Percentiles rank a stretch among this genome's conserved stretches.
Conservation (phyloP, 352 stramenopile genomes). For the Phytopythium cucurbitacearum region DNA sequence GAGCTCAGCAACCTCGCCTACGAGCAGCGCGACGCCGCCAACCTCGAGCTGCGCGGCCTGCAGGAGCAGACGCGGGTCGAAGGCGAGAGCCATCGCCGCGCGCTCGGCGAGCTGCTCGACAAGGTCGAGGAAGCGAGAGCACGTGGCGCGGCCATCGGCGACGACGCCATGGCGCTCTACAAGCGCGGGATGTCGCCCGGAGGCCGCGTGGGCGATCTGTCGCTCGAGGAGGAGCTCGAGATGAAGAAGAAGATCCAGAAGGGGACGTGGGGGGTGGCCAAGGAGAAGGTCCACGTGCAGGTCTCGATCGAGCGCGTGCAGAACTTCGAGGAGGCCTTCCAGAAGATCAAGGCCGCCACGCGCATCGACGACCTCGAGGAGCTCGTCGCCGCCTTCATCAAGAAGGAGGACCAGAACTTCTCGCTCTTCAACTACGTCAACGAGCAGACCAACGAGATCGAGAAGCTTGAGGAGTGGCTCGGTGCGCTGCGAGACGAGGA, state of each 20-base stretch:
- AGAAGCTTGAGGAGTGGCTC: constrained; percentile 88
- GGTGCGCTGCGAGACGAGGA: constrained; percentile 76
- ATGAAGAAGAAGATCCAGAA: constrained; percentile 77
- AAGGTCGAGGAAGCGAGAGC: constrained; percentile 45
- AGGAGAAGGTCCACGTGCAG: constrained; percentile 87
- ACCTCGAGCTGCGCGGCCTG: constrained; percentile 90
- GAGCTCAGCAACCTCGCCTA: constrained; percentile 94
- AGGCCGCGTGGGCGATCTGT: constrained; percentile 33
- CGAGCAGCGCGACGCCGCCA: constrained; percentile 92
- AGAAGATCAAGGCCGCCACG: constrained; percentile 92
- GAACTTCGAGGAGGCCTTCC: constrained; percentile 95
- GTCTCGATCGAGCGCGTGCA: constrained; percentile 88
- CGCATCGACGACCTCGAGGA: constrained; percentile 91
- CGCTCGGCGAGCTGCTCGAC: constrained; percentile 52
- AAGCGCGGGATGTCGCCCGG: constrained; percentile 20
- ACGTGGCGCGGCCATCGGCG: constrained; percentile 33
- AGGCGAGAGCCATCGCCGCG: constrained; percentile 58
- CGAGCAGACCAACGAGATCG: constrained; percentile 93
- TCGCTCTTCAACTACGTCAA: constrained; percentile 95
- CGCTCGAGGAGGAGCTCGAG: constrained; percentile 55
- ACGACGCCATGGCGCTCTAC: constrained; percentile 16
- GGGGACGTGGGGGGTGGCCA: constrained; percentile 73
- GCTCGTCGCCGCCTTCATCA: constrained; percentile 91
- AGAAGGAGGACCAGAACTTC: constrained; percentile 97
- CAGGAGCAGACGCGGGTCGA: constrained; percentile 90